Base-by-base conservation (phyloP, 148 eudicot genomes). In the Amaranthus cruentus region DNA sequence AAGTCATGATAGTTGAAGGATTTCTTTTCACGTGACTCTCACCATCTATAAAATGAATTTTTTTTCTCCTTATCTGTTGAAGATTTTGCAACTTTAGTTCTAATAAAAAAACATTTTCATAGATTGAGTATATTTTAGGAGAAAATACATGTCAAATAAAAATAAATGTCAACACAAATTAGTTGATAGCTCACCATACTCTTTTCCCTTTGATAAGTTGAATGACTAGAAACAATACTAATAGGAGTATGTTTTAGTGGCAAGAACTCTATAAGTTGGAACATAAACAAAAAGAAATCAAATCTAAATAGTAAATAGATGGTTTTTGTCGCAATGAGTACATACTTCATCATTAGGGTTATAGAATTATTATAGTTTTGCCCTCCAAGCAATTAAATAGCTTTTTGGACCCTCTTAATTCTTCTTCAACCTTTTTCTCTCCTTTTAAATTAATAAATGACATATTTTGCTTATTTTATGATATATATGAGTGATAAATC, bases 301-400 rank as follows among this genome's bases (percentile, higher is more conserved):
- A 68, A 81, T 74, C 68, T 50, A 57, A 4, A 50, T 56, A 64
- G 72, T 50, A 57, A 4, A 50, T 56, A 64, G 72, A 65, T 79
- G 74, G 60, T 67, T 54, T 66, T 73, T 61, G 81, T 80, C 62
- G 73, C 55, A 58, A 67, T 76, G 78, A 80, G 78, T 73, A 68
- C 83, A 77, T 54, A 51, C 72, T 42, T 2, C 54, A 74, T 83
- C 69, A 83, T 83, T 77, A 70, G 64, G 56, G 28, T 66, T 65
- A 58, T 79, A 75, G 73, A 83, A 76, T 69, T 62, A 83, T 28
- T 70, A 64, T 69, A 72, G 66, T 64, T 68, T 80, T 80, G 73
- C 76, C 75, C 68, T 70, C 6, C 76, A 80, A 83, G 85, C 85
- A 73, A 76, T 77, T 57, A 28, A 28, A 28, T 28, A 79, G 54